phyloP scores from a whole-genome alignment of 768 basidiomycete genomes.

The Termitomyces sp. region DNA sequence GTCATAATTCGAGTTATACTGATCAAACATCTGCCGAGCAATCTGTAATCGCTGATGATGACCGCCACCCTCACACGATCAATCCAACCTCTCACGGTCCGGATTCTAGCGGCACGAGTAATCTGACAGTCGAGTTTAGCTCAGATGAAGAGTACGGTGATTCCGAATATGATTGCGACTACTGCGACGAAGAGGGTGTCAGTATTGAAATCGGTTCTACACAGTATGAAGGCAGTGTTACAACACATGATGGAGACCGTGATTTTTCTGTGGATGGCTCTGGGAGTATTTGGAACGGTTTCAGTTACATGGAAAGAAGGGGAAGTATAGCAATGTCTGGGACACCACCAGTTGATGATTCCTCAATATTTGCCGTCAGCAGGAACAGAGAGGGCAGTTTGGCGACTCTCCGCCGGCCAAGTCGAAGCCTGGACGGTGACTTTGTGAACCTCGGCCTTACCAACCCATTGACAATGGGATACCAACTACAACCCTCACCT shows the following conservation, averaged over 20 bases:
- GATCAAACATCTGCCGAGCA: slow-evolving; percentile 29
- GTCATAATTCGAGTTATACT: slow-evolving; percentile 24
- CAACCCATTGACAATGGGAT: slow-evolving; percentile 2
- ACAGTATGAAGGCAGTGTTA: slow-evolving; percentile 27
- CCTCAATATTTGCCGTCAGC: slow-evolving; percentile 16
- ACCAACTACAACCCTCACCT: slow-evolving; percentile 21
- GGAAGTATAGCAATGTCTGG: slow-evolving; percentile 56
- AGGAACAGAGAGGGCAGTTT: slow-evolving; percentile 55
- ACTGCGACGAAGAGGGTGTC: slow-evolving; percentile 28
- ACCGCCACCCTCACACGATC: slow-evolving; percentile 20
- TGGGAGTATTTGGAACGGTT: slow-evolving; percentile 18
- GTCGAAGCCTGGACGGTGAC: slow-evolving; percentile 54
- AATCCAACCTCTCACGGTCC: slow-evolving; percentile 15
- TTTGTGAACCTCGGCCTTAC: slow-evolving; percentile 8
- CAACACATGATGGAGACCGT: slow-evolving; percentile 16
- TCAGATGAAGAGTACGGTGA: slow-evolving; percentile 45
- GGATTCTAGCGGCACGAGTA: slow-evolving; percentile 24
- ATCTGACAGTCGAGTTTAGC: slow-evolving; percentile 31
- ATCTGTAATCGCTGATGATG: slow-evolving; percentile 31
- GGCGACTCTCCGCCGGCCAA: slow-evolving; percentile 53
- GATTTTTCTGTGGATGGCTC: slow-evolving; percentile 17
- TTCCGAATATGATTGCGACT: slow-evolving; percentile 26
- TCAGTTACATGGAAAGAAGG: slow-evolving; percentile 25
- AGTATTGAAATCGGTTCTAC: slow-evolving; percentile 35
- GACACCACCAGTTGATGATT: slow-evolving; percentile 12